These are phyloP conservation scores for Solanum pennellii DNA, from an alignment of 257 asterid genomes.

Conservation along the genomic window DNA sequence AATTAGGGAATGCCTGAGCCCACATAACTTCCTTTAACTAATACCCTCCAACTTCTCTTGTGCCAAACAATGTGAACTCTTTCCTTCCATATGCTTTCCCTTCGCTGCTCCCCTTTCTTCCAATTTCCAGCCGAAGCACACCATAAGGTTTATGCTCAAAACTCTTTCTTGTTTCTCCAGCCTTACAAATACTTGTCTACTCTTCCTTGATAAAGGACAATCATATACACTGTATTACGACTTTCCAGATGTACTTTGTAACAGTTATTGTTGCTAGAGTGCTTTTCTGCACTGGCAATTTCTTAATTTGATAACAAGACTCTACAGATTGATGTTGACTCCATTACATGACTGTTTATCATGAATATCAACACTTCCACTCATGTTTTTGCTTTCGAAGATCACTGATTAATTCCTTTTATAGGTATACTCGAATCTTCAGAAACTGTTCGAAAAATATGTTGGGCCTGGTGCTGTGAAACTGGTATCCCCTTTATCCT, in stretches of 20 bases:
- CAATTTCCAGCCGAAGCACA: background rate
- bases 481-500: slow-evolving; percentile 55
- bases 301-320: background rate
- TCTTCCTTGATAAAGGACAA: background rate
- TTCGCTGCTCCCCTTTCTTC: background rate
- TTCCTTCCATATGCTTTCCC: background rate
- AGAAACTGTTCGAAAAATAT: slow-evolving; percentile 32
- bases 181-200: background rate
- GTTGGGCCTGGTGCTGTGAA: slow-evolving; percentile 33
- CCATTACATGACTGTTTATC: background rate
- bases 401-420: background rate
- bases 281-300: background rate
- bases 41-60: background rate
- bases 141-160: background rate
- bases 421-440: slow-evolving; percentile 53
- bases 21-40: background rate
- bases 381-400: background rate
- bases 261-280: background rate
- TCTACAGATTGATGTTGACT: background rate
- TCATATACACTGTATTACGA: background rate
- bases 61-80: background rate
- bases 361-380: background rate
- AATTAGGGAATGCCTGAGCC: background rate
- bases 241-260: background rate
- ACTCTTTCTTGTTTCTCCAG: background rate